phyloP scores from a whole-genome alignment of 2,329 filamentous ascomycete species.

The Acarospora socialis region DNA sequence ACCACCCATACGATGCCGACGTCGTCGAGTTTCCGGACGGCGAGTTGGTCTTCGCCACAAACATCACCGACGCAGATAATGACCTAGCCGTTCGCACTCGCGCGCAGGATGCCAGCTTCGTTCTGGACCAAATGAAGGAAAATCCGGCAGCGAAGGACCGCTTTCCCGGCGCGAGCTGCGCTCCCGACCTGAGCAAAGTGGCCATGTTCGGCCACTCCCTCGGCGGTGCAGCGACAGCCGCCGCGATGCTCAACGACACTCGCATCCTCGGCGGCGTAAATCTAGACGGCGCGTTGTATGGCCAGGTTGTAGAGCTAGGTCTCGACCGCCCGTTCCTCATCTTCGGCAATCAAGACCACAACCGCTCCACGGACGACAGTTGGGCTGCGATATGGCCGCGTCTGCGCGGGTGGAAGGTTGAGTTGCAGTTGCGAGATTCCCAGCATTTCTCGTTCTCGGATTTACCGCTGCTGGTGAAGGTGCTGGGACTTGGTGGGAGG shows the following conservation, averaged over 20 bases:
- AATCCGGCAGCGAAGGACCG: constrained; percentile 1
- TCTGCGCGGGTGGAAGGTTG: constrained; percentile 2
- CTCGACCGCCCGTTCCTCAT: constrained; percentile 5
- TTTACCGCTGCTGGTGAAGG: constrained; percentile 3
- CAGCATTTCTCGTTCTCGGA: constrained; percentile 6
- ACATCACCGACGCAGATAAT: not conserved
- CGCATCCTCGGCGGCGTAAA: constrained; percentile 27
- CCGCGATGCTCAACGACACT: constrained; percentile 19
- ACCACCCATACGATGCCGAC: constrained; percentile 6
- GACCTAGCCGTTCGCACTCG: not conserved
- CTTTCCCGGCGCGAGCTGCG: not conserved
- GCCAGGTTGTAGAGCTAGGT: constrained; percentile 3
- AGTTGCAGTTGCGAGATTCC: constrained; percentile 3
- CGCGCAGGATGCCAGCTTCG: constrained; percentile 4
- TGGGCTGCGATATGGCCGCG: constrained; percentile 3
- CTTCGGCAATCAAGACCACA: not conserved
- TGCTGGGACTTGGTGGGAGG: constrained; percentile 2
- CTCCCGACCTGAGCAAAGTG: constrained; percentile 14
- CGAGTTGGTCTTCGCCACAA: not conserved
- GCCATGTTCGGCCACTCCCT: constrained; percentile 25
- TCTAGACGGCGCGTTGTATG: constrained; percentile 24
- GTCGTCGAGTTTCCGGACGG: constrained; percentile 6
- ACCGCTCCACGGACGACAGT: not conserved
- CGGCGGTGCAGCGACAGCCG: constrained; percentile 24
- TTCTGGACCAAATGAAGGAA: constrained; percentile 5